phyloP scores from a whole-genome alignment of 2,329 filamentous ascomycete species.

The Phaeoacremonium minimum region DNA sequence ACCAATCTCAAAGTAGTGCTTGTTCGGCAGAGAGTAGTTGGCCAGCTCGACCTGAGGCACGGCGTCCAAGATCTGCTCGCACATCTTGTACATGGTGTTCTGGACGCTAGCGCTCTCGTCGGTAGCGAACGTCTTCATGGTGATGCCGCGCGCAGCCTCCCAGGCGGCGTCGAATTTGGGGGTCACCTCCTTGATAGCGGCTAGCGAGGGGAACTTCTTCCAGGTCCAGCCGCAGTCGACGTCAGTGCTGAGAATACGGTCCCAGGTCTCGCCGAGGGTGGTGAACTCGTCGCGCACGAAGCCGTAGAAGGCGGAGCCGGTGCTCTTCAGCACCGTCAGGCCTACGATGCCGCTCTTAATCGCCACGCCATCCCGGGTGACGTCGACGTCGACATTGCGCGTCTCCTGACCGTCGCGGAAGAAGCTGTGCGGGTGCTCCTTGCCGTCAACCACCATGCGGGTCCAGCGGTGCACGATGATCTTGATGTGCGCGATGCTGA shows the following conservation, averaged over 20 bases:
- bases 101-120: slow-evolving; percentile 93
- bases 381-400: slow-evolving; percentile 71
- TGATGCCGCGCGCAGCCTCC: slow-evolving; percentile 73
- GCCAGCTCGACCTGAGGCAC: slow-evolving; percentile 70
- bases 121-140: slow-evolving; percentile 85
- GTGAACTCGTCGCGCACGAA: slow-evolving; percentile 94
- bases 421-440: slow-evolving; percentile 94
- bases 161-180: slow-evolving; percentile 76
- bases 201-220: slow-evolving; percentile 63
- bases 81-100: slow-evolving; percentile 99
- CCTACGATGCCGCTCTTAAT: slow-evolving; percentile 76
- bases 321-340: slow-evolving; percentile 90
- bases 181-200: slow-evolving; percentile 61
- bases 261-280: slow-evolving; percentile 84
- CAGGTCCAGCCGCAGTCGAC: slow-evolving; percentile 86
- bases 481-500: slow-evolving; percentile 76
- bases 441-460: slow-evolving; percentile 79
- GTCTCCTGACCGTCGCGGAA: slow-evolving; percentile 85
- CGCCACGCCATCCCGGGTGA: slow-evolving; percentile 66
- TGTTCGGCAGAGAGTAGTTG: slow-evolving; percentile 87
- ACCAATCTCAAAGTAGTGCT: slow-evolving; percentile 98
- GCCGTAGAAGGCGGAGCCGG: slow-evolving; percentile 90
- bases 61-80: slow-evolving; percentile 73
- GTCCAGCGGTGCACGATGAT: slow-evolving; percentile 88
- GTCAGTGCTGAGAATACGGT: slow-evolving; percentile 91